Evolutionary conservation across 2,329 filamentous ascomycete species (phyloP).

Genomic region (Ophiostoma sp.): DNA sequence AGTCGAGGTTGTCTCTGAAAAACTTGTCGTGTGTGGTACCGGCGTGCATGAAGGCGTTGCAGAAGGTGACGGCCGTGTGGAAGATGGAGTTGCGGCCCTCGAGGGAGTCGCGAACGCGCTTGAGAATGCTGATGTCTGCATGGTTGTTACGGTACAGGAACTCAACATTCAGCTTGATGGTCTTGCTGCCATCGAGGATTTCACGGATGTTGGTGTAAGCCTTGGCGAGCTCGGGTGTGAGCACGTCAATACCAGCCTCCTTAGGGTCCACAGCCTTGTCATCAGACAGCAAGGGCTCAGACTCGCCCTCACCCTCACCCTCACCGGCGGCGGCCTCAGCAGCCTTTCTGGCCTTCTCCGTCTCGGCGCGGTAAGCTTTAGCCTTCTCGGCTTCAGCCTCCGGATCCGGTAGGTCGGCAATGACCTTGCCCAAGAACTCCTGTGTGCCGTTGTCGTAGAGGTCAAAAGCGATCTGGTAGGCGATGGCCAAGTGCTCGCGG

Average conservation of each 20-base stretch:
- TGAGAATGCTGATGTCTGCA: conserved; percentile 84
- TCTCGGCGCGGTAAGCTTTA: not conserved
- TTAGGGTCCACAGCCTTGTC: conserved; percentile 36
- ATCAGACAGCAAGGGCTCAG: conserved; percentile 45
- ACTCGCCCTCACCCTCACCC: conserved; percentile 39
- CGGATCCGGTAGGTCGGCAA: conserved; percentile 66
- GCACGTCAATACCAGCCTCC: conserved; percentile 38
- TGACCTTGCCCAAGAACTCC: conserved; percentile 87
- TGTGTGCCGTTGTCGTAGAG: conserved; percentile 98
- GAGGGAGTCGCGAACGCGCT: conserved; percentile 92
- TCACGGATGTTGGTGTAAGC: conserved; percentile 59
- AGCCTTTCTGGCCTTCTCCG: conserved; percentile 35
- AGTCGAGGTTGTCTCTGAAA: conserved; percentile 95
- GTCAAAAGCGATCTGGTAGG: conserved; percentile 97
- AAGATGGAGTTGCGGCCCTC: conserved; percentile 97
- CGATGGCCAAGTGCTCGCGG: conserved; percentile 70
- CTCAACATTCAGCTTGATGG: conserved; percentile 89
- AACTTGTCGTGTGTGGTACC: conserved; percentile 98
- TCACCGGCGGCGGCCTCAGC: conserved; percentile 34
- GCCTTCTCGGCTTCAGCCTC: conserved; percentile 33
- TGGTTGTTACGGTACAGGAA: conserved; percentile 87
- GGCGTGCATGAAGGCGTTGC: conserved; percentile 98
- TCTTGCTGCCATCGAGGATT: conserved; percentile 81
- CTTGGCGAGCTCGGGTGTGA: conserved; percentile 48
- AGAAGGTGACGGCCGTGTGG: conserved; percentile 94